These are phyloP conservation scores for Diaporthe aspalathi DNA, from an alignment of 2,329 filamentous ascomycete genomes.

Conservation along the genomic window DNA sequence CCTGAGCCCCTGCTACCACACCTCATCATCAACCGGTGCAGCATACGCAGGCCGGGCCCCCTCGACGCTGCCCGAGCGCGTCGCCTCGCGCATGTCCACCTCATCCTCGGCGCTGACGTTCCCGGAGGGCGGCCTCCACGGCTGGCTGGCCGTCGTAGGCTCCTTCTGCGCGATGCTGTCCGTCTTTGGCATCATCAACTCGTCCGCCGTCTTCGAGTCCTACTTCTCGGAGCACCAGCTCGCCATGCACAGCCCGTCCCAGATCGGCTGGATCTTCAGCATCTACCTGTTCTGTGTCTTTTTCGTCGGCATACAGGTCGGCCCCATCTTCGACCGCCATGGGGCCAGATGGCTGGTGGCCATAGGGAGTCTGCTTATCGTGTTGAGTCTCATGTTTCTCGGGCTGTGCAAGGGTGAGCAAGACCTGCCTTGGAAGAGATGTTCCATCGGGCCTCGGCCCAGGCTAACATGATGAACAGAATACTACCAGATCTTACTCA, in stretches of 20 bases:
- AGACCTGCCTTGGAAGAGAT: neutral
- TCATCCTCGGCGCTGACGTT: conserved; percentile 57
- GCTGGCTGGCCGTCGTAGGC: conserved; percentile 83
- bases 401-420: conserved; percentile 70
- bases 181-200: conserved; percentile 79
- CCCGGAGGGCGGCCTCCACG: conserved; percentile 78
- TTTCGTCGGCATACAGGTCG: conserved; percentile 84
- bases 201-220: conserved; percentile 80
- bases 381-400: conserved; percentile 73
- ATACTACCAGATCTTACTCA: conserved; percentile 85
- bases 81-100: conserved; percentile 37
- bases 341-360: conserved; percentile 77
- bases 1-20: conserved; percentile 27
- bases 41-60: conserved; percentile 11
- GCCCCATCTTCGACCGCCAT: conserved; percentile 82
- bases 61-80: conserved; percentile 34
- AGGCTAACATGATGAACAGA: conserved; percentile 47
- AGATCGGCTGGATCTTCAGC: conserved; percentile 88
- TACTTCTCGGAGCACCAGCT: conserved; percentile 82
- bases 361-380: conserved; percentile 70
- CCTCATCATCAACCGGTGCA: conserved; percentile 13
- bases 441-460: neutral
- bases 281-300: conserved; percentile 85
- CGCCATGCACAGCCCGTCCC: conserved; percentile 70
- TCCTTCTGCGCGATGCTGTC: conserved; percentile 78